Percentiles rank a stretch among this genome's conserved stretches.
phyloP scores from a whole-genome alignment of 1,284 basidiomycete genomes.

The Malassezia caprae region DNA sequence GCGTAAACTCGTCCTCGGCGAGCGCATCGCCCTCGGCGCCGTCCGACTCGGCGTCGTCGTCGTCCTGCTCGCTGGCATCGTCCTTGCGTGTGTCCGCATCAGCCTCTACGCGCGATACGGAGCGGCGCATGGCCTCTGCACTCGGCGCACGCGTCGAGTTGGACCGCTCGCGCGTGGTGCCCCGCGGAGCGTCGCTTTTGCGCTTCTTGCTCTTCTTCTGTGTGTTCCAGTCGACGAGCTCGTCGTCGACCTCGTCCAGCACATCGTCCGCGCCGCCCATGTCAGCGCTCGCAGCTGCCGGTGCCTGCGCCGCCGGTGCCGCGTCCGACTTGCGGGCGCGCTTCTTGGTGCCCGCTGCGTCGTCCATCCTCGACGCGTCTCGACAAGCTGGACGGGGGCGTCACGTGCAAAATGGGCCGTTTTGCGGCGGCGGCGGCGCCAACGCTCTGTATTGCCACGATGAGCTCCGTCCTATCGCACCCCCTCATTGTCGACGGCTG shows the following conservation, averaged over 20 bases:
- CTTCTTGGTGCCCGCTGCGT: neutral
- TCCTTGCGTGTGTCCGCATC: constrained; percentile 22
- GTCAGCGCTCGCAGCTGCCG: neutral
- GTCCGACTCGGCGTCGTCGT: constrained; percentile 33
- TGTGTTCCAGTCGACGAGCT: constrained; percentile 2
- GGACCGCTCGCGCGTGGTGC: constrained; percentile 2
- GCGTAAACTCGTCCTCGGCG: constrained; percentile 31
- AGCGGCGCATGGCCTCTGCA: constrained; percentile 9
- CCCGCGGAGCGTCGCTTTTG: neutral
- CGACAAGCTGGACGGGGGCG: neutral
- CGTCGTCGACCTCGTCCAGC: constrained; percentile 4
- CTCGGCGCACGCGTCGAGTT: neutral
- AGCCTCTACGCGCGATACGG: neutral
- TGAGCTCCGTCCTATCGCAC: constrained; percentile 41
- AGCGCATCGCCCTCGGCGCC: constrained; percentile 36
- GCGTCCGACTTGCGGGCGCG: neutral
- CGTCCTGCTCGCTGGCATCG: constrained; percentile 25
- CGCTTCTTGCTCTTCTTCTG: constrained; percentile 3
- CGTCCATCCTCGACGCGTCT: neutral
- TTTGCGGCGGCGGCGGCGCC: neutral
- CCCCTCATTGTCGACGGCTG: constrained; percentile 66
- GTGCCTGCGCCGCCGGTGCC: neutral
- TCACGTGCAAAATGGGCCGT: neutral
- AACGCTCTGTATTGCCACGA: neutral
- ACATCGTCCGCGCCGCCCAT: neutral